phyloP scores from a whole-genome alignment of 495 filamentous ascomycete genomes.

The Parathielavia appendiculata region DNA sequence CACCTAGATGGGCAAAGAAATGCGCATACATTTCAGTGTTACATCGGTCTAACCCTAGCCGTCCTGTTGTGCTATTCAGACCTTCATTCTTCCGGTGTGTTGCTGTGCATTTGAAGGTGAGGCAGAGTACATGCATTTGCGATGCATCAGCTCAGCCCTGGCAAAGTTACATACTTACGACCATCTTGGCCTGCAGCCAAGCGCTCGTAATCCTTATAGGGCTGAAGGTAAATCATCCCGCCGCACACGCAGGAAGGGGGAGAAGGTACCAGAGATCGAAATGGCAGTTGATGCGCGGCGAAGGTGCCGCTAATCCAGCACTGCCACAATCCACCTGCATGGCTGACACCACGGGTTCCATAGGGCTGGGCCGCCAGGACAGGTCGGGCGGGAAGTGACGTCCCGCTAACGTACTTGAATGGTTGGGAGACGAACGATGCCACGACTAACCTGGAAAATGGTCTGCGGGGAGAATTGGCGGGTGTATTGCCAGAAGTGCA shows the following conservation, averaged over 20 bases:
- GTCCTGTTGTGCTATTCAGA: too few relatives aligned
- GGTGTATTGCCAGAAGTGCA: too few relatives aligned
- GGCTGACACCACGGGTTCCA: neutral
- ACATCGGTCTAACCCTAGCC: too few relatives aligned
- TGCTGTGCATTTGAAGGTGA: neutral
- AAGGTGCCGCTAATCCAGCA: slow-evolving; percentile 3
- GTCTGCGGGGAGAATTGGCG: neutral
- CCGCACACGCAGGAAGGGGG: neutral
- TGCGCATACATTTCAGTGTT: too few relatives aligned
- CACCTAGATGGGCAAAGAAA: too few relatives aligned
- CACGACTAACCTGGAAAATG: neutral
- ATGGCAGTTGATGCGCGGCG: neutral
- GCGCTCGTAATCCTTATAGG: neutral
- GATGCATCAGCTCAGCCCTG: slow-evolving; percentile 6
- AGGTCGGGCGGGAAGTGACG: neutral
- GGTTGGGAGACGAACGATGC: neutral
- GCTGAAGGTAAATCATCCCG: neutral
- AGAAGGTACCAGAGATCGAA: neutral
- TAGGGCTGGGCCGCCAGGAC: neutral
- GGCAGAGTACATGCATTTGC: neutral
- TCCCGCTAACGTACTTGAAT: neutral
- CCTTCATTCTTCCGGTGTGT: too few relatives aligned
- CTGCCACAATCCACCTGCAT: slow-evolving; percentile 20
- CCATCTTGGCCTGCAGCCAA: slow-evolving; percentile 9
- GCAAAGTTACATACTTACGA: neutral